A percentile compares a stretch with the other conserved stretches of the same genome.
Evolutionary conservation across 768 basidiomycete species (phyloP).

Genomic region (Pleurotus citrinopileatus): DNA sequence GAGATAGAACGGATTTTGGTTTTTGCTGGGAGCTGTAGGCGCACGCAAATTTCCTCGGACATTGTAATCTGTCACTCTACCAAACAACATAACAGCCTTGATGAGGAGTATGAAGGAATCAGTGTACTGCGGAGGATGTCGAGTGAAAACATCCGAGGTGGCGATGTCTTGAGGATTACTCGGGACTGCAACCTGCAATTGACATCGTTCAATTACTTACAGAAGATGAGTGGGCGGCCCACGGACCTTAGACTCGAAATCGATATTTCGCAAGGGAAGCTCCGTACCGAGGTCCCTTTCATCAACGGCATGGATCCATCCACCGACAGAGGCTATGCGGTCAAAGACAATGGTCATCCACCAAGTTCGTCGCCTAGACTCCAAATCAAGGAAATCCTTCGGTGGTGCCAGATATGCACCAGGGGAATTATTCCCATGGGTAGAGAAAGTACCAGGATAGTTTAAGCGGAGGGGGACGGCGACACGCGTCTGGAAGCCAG

Average conservation of each 20-base stretch:
- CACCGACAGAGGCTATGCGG: conserved; percentile 75
- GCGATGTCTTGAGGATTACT: conserved; percentile 77
- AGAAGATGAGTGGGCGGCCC: neutral
- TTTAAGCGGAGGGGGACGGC: conserved; percentile 81
- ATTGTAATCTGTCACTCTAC: conserved; percentile 81
- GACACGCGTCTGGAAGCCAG: conserved; percentile 79
- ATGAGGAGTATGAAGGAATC: conserved; percentile 81
- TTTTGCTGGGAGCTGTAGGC: conserved; percentile 63
- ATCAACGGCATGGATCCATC: conserved; percentile 84
- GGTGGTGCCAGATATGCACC: conserved; percentile 81
- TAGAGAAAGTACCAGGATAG: conserved; percentile 80
- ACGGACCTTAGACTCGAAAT: conserved; percentile 74
- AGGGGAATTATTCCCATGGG: conserved; percentile 63
- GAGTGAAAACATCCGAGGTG: conserved; percentile 60
- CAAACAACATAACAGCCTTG: conserved; percentile 84
- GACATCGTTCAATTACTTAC: conserved; percentile 11
- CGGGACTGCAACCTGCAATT: conserved; percentile 49
- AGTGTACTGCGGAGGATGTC: conserved; percentile 73
- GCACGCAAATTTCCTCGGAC: conserved; percentile 71
- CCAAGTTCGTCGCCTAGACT: conserved; percentile 81
- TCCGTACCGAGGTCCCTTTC: conserved; percentile 85
- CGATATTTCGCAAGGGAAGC: conserved; percentile 68
- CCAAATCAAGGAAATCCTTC: conserved; percentile 70
- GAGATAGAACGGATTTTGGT: conserved; percentile 67
- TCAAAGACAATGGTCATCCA: conserved; percentile 91